phyloP scores from a whole-genome alignment of 768 basidiomycete species.

The Hemileccinum rubropunctum region DNA sequence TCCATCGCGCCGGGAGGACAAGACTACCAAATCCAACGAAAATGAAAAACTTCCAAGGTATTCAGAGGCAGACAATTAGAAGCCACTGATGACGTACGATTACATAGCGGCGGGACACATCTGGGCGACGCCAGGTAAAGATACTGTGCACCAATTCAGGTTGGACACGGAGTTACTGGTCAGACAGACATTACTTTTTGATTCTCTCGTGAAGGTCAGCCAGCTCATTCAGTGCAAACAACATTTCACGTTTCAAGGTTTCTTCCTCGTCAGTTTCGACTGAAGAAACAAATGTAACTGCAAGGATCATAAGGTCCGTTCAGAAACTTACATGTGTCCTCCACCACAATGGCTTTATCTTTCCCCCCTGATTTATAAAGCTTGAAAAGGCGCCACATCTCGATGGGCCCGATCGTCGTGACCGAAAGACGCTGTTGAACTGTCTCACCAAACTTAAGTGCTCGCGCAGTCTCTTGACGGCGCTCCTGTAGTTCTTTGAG shows the following conservation, averaged over 20 bases:
- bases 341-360: slow-evolving; percentile 27
- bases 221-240: slow-evolving; percentile 44
- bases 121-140: slow-evolving; percentile 64
- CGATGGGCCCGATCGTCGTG: slow-evolving; percentile 47
- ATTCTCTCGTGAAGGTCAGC: slow-evolving; percentile 64
- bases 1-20: slow-evolving; percentile 47
- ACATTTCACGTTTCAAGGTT: slow-evolving; percentile 40
- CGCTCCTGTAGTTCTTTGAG: slow-evolving; percentile 51
- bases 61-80: not conserved
- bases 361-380: slow-evolving; percentile 39
- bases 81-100: slow-evolving; percentile 34
- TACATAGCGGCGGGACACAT: slow-evolving; percentile 47
- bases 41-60: slow-evolving; percentile 33
- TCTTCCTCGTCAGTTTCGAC: slow-evolving; percentile 27
- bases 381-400: slow-evolving; percentile 52
- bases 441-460: slow-evolving; percentile 51
- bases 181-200: slow-evolving; percentile 47
- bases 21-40: slow-evolving; percentile 38
- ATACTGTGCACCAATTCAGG: slow-evolving; percentile 38
- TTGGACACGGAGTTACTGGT: not conserved
- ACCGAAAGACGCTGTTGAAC: slow-evolving; percentile 45
- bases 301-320: not conserved
- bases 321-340: slow-evolving; percentile 2
- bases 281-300: not conserved
- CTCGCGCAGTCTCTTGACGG: slow-evolving; percentile 45